These are phyloP conservation scores for Hericium erinaceus DNA, from an alignment of 768 basidiomycete genomes.

Conservation along the genomic window DNA sequence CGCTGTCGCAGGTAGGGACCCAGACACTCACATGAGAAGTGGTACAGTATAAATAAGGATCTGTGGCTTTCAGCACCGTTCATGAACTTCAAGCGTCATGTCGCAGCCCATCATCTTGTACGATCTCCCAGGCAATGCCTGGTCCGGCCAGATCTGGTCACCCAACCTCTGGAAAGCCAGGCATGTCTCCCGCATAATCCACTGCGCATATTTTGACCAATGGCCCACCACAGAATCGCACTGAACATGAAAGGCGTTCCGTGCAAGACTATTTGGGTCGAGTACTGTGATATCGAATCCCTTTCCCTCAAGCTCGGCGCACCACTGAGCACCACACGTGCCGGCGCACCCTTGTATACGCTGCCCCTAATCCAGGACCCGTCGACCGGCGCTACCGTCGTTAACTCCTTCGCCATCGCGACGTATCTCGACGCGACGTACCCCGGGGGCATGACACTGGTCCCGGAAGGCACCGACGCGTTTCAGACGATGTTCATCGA, in stretches of 20 bases:
- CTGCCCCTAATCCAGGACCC: conserved; percentile 44
- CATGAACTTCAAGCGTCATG: background rate
- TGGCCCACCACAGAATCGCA: conserved; percentile 16
- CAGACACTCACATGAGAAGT: too few species aligned
- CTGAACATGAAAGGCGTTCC: conserved; percentile 29
- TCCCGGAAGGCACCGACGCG: background rate
- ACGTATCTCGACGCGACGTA: conserved; percentile 42
- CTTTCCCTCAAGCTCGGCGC: conserved; percentile 25
- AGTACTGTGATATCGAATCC: conserved; percentile 35
- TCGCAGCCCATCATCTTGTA: conserved; percentile 26
- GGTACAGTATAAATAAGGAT: too few species aligned
- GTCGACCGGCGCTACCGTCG: conserved; percentile 25
- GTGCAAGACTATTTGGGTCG: conserved; percentile 37
- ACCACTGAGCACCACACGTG: conserved; percentile 22
- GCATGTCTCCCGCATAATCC: conserved; percentile 6
- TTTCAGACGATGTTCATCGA: background rate
- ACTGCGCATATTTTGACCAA: background rate
- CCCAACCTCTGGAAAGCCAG: conserved; percentile 26
- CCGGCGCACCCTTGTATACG: conserved; percentile 30
- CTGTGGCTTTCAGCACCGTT: too few species aligned
- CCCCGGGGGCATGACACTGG: conserved; percentile 7
- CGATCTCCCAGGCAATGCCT: conserved; percentile 25
- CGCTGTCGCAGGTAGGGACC: too few species aligned
- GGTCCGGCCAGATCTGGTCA: conserved; percentile 22
- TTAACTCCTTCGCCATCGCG: conserved; percentile 38